phyloP scores from a whole-genome alignment of 805 yeast genomes.

The Metschnikowia proteae region DNA sequence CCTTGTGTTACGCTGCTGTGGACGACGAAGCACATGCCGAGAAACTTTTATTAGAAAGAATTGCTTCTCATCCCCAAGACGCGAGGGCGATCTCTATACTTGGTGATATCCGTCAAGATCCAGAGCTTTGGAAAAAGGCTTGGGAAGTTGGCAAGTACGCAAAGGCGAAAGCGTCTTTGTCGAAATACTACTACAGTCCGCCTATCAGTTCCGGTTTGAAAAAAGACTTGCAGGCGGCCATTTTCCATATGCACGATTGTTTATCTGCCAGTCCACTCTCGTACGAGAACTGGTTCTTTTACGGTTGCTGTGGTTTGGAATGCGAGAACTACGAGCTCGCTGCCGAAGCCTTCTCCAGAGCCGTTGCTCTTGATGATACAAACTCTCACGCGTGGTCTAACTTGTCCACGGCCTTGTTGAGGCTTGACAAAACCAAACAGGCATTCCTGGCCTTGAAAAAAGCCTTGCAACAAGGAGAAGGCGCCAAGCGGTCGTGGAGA shows the following conservation, averaged over 20 bases:
- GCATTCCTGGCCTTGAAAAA: slow-evolving; percentile 82
- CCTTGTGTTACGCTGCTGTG: slow-evolving; percentile 83
- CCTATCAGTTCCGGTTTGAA: slow-evolving; percentile 51
- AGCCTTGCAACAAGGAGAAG: slow-evolving; percentile 68
- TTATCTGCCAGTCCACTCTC: slow-evolving; percentile 68
- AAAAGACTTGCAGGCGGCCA: slow-evolving; percentile 51
- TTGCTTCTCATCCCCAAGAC: slow-evolving; percentile 60
- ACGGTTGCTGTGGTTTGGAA: slow-evolving; percentile 88
- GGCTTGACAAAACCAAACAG: slow-evolving; percentile 60
- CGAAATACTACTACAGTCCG: slow-evolving; percentile 65
- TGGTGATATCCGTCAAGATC: slow-evolving; percentile 82
- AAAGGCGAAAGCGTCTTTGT: slow-evolving; percentile 80
- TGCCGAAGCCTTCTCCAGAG: slow-evolving; percentile 87
- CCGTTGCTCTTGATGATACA: slow-evolving; percentile 79
- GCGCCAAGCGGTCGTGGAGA: slow-evolving; percentile 73
- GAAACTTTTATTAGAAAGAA: slow-evolving; percentile 50
- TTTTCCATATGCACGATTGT: slow-evolving; percentile 71
- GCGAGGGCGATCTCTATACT: slow-evolving; percentile 79
- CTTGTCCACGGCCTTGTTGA: slow-evolving; percentile 73
- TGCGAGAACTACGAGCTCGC: slow-evolving; percentile 67
- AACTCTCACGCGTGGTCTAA: slow-evolving; percentile 89
- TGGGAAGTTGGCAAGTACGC: slow-evolving; percentile 85
- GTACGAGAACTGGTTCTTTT: slow-evolving; percentile 84
- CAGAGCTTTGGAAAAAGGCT: slow-evolving; percentile 72
- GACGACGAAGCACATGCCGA: slow-evolving; percentile 71